Conservation (phyloP, 176 grass and related monocot species). For the Oryza coarctata region DNA sequence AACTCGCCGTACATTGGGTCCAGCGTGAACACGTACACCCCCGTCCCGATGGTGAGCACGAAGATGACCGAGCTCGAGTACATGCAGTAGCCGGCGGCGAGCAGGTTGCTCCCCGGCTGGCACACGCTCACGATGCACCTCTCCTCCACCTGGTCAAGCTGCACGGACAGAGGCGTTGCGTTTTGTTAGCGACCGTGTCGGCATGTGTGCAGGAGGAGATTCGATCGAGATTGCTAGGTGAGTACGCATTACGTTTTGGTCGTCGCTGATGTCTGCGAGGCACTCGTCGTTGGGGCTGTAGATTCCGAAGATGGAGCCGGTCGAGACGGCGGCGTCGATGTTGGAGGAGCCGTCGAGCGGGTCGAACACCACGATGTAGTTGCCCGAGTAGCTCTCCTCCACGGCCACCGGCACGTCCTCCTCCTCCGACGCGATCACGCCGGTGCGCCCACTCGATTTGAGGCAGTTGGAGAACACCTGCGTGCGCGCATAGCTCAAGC, state of each 20-base stretch:
- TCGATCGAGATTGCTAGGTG: no score
- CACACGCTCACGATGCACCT: constrained; percentile 97
- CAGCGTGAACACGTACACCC: constrained; percentile 93
- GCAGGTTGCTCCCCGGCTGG: constrained; percentile 90
- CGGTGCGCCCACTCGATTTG: constrained; percentile 84
- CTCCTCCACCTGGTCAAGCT: constrained; percentile 71
- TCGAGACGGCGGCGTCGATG: constrained; percentile 98
- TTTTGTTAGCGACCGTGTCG: not conserved
- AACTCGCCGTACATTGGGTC: constrained; percentile 99
- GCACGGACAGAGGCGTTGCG: not conserved
- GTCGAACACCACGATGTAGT: constrained; percentile 98
- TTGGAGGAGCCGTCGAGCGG: constrained; percentile 98
- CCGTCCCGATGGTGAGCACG: constrained; percentile 86
- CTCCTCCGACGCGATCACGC: constrained; percentile 97
- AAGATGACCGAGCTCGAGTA: constrained; percentile 99
- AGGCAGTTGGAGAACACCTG: constrained; percentile 99
- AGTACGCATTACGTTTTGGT: constrained; percentile 42
- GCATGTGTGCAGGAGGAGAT: not conserved
- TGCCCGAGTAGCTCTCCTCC: constrained; percentile 94
- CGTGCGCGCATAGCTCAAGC: not conserved
- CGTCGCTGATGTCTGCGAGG: constrained; percentile 52
- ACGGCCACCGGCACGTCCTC: constrained; percentile 96
- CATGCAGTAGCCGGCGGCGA: constrained; percentile 97
- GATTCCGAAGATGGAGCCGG: constrained; percentile 97
- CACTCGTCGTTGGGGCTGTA: constrained; percentile 98